These are phyloP conservation scores for Lasiodiplodia sp. DNA, from an alignment of 2,329 filamentous ascomycete genomes.

Conservation along the genomic window DNA sequence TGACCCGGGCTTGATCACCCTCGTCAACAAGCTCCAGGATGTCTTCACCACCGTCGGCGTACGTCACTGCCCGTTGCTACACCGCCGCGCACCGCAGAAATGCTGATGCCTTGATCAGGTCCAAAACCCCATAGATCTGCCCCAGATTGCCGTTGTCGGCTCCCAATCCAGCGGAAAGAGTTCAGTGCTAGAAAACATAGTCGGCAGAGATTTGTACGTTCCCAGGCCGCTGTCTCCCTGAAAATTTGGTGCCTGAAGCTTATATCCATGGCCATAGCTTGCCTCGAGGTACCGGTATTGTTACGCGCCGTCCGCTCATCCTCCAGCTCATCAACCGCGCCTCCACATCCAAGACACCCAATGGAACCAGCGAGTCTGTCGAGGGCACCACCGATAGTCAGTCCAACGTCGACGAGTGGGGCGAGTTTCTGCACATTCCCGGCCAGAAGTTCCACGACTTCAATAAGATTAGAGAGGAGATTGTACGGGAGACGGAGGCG, in stretches of 20 bases:
- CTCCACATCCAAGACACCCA: slow-evolving; percentile 66
- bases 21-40: slow-evolving; percentile 99
- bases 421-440: slow-evolving; percentile 97
- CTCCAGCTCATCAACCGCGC: slow-evolving; percentile 96
- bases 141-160: slow-evolving; percentile 97
- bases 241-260: slow-evolving; percentile 25
- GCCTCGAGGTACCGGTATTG: slow-evolving; percentile 96
- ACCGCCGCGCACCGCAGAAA: slow-evolving; percentile 29
- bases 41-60: slow-evolving; percentile 96
- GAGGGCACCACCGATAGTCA: slow-evolving; percentile 75
- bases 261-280: slow-evolving; percentile 64
- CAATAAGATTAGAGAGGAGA: slow-evolving; percentile 97
- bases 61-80: slow-evolving; percentile 43
- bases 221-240: slow-evolving; percentile 9
- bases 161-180: slow-evolving; percentile 99
- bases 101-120: slow-evolving; percentile 63
- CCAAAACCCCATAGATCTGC: slow-evolving; percentile 98
- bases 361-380: slow-evolving; percentile 74
- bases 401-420: slow-evolving; percentile 95
- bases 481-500: slow-evolving; percentile 92
- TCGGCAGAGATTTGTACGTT: slow-evolving; percentile 95
- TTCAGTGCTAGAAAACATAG: slow-evolving; percentile 98
- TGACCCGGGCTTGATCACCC: slow-evolving; percentile 73
- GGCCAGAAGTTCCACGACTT: slow-evolving; percentile 98
- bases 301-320: slow-evolving; percentile 93